Evolutionary conservation across 148 eudicot species (phyloP), one percentile per base, ranked within the genome.

Genomic region (Dysphania ambrosioides): DNA sequence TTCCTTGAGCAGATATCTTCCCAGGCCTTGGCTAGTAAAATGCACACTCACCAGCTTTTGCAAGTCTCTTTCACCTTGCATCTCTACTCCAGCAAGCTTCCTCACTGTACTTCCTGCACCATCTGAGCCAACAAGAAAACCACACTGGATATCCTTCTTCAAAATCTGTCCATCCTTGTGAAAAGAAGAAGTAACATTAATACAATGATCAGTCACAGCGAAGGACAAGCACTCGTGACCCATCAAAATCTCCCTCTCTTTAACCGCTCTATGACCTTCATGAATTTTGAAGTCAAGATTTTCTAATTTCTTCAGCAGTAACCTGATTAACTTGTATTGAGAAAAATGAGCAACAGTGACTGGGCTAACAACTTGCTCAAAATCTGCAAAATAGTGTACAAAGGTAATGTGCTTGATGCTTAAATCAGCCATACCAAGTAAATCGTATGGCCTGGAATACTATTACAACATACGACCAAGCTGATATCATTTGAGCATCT

Each of bases 31-130:
- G 81, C 96, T 88, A 58, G 70, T 35, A 67, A 95, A 95, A 79
- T 95, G 98, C 76, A 95, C 87, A 73, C 96, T 95, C 60, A 95
- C 83, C 75, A 95, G 88, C 73, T 92, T 92, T 82, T 92, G 97
- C 86, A 95, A 77, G 80, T 90, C 90, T 57, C 82, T 86, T 82
- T 95, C 96, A 34, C 99, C 99, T 58, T 74, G 75, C 93, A 92
- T 82, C 70, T 79, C 82, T 61, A 90, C 85, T 74, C 97, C 94
- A 60, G 79, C 77, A 66, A 89, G 87, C 66, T 85, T 88, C 77
- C 97, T 86, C 58, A 92, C 86, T 27, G 85, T 86, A 85, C 99
- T 95, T 83, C 88, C 88, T 12, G 97, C 96, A 59, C 99, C 97
- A 83, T 95, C 99, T 65, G 96, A 81, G 60, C 92, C 97, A 79